Base-by-base conservation (phyloP, 2,329 filamentous ascomycete genomes). In the Ilyonectria sp. region DNA sequence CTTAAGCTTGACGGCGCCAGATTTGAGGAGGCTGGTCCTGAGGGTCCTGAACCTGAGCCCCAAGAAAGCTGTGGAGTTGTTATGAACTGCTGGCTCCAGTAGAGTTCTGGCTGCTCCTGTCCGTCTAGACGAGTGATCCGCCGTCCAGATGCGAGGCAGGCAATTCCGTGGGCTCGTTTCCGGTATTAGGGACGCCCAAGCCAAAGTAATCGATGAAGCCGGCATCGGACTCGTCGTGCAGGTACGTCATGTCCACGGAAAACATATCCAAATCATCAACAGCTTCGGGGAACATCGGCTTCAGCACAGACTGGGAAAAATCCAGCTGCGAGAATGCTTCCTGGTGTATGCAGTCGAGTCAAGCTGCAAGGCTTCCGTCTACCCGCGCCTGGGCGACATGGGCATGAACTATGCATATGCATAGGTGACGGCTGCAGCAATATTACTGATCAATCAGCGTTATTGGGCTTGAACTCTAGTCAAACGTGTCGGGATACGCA, bases 171-270 rank as follows among this genome's bases (percentile, higher is more conserved):
- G 61, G 35, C 15, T 47, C 47, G 46, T 44, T 33, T 2, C 31
- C 17, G 19, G 54, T 9, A 21, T 53, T 15, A 8, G 55, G 49
- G 15, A 33, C 26, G 60, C 49, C 29, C 5, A 59, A 13, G 2
- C 46, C 44, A n/a, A 64, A 43, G 26, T 60, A 60, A 40, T 65
- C 62, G 40, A 60, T 54, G 21, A 65, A 65, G 31, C 55, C 50
- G 3, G 33, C 15, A 19, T 59, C 58, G 31, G 56, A n/a, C 8
- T 65, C 62, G n/a, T 65, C 62, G n/a, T 65, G 54, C 55, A 64
- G 26, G n/a, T 60, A 65, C 9, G 56, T 35, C 62, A 60, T 49
- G 21, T 55, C 62, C 31, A 60, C 47, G 7, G 56, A 23, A 10
- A 65, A 55, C 40, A 65, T 29, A 19, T 65, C 56, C 56, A 60